A percentile compares a stretch with the other conserved stretches of the same genome.
These are phyloP conservation scores for Botrytis galanthina DNA, from an alignment of 2,329 filamentous ascomycete species.

Conservation along the genomic window DNA sequence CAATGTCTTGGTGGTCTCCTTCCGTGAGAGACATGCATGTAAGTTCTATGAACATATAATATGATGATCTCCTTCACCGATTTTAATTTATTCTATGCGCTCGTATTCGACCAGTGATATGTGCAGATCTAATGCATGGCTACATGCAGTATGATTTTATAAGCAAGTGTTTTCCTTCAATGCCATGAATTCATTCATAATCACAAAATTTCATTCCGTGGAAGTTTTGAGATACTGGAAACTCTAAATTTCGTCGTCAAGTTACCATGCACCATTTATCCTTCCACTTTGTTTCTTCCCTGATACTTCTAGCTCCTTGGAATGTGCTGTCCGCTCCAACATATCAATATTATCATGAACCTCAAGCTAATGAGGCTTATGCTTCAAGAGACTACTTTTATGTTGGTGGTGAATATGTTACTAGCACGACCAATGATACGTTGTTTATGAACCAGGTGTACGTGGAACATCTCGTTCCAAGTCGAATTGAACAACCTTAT, in stretches of 20 bases:
- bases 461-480: slow-evolving; percentile 49
- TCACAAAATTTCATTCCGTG: not conserved
- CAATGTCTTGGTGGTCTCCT: not conserved
- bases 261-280: not conserved
- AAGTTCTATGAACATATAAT: not conserved
- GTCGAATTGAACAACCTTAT: slow-evolving; percentile 22
- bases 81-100: not conserved
- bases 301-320: not conserved
- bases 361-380: not conserved
- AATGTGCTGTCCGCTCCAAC: not conserved
- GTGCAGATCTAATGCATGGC: not conserved
- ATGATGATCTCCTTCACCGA: not conserved
- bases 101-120: not conserved
- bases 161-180: not conserved
- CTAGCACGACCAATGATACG: slow-evolving; percentile 17
- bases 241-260: not conserved
- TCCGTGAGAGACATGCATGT: not conserved
- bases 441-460: slow-evolving; percentile 48
- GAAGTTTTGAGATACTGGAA: not conserved
- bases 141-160: not conserved
- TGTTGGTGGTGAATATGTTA: slow-evolving; percentile 32
- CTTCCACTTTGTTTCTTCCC: not conserved
- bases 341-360: not conserved
- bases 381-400: slow-evolving; percentile 30
- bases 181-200: not conserved